Conservation (phyloP, 1,284 basidiomycete species). For the Cutaneotrichosporon dermatis region DNA sequence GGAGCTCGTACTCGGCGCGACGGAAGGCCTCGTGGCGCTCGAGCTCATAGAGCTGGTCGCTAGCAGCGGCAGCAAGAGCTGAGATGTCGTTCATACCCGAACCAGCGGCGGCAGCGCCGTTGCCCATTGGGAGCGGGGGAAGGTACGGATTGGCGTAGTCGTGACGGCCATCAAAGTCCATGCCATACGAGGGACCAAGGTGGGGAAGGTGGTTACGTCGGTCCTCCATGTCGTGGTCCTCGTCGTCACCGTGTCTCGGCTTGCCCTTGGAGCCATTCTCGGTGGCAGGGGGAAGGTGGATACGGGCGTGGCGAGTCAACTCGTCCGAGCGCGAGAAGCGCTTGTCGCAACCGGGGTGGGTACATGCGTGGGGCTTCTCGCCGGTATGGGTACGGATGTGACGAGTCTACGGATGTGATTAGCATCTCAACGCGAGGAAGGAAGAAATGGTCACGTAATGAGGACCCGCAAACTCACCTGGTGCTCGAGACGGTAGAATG, state of each 20-base stretch:
- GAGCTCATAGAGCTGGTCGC: constrained; percentile 79
- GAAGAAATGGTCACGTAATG: neutral
- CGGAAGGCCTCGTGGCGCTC: constrained; percentile 76
- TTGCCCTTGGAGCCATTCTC: constrained; percentile 25
- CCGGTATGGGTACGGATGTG: constrained; percentile 98
- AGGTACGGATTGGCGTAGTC: constrained; percentile 39
- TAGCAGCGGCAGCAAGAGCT: constrained; percentile 71
- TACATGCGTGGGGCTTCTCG: constrained; percentile 94
- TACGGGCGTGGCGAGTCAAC: constrained; percentile 90
- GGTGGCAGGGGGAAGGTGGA: constrained; percentile 59
- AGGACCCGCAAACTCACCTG: constrained; percentile 58
- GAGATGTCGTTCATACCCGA: constrained; percentile 54
- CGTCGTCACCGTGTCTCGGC: constrained; percentile 1
- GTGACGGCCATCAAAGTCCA: constrained; percentile 41
- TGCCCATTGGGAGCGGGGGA: constrained; percentile 29
- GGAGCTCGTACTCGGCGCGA: constrained; percentile 76
- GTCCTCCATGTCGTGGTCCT: constrained; percentile 39
- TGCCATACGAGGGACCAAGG: constrained; percentile 43
- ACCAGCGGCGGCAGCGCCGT: constrained; percentile 1
- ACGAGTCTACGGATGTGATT: constrained; percentile 63
- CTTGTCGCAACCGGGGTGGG: constrained; percentile 92
- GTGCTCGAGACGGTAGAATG: constrained; percentile 87
- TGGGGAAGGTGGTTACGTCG: constrained; percentile 36
- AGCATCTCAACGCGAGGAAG: neutral
- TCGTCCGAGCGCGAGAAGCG: constrained; percentile 96